Percentiles rank a stretch among this genome's conserved stretches.
Evolutionary conservation across 1,139 yeast genomes (phyloP).

Genomic region (Kluyveromyces marxianus): DNA sequence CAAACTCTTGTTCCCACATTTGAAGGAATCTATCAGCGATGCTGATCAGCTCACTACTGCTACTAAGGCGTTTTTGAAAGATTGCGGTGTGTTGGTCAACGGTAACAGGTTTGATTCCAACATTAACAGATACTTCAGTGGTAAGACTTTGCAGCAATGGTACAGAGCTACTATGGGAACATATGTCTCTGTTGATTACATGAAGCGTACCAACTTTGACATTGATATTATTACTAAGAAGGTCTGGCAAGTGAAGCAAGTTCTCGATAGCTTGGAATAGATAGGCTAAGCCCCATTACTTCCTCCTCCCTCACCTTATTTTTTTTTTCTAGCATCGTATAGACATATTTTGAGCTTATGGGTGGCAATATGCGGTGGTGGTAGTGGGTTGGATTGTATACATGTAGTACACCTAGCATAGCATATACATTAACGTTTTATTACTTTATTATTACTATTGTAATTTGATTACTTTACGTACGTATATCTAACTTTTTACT

Average conservation of each 20-base stretch:
- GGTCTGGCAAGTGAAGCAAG: constrained; percentile 29
- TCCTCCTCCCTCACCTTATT: too few relatives aligned
- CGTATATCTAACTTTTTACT: background rate
- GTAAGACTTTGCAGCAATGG: constrained; percentile 19
- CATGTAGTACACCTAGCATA: too few relatives aligned
- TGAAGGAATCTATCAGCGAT: constrained; percentile 21
- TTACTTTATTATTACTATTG: background rate
- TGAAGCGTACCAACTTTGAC: constrained; percentile 29
- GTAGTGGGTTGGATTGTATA: too few relatives aligned
- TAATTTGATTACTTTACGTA: background rate
- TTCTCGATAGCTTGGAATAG: constrained; percentile 25
- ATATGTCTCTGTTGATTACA: constrained; percentile 31
- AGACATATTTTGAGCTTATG: too few relatives aligned
- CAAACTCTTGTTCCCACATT: constrained; percentile 43
- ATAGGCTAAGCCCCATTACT: background rate
- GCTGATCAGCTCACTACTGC: constrained; percentile 30
- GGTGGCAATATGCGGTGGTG: too few relatives aligned
- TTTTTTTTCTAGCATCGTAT: too few relatives aligned
- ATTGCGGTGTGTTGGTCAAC: constrained; percentile 15
- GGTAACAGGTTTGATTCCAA: constrained; percentile 14
- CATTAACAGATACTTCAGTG: constrained; percentile 20
- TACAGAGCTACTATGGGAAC: constrained; percentile 30
- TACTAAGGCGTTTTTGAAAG: constrained; percentile 20
- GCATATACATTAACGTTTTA: background rate
- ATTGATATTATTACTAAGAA: constrained; percentile 26